Evolutionary conservation across 306 rosid species (phyloP), one percentile per base, ranked within the genome.

Genomic region (Oemleria cerasiformis): DNA sequence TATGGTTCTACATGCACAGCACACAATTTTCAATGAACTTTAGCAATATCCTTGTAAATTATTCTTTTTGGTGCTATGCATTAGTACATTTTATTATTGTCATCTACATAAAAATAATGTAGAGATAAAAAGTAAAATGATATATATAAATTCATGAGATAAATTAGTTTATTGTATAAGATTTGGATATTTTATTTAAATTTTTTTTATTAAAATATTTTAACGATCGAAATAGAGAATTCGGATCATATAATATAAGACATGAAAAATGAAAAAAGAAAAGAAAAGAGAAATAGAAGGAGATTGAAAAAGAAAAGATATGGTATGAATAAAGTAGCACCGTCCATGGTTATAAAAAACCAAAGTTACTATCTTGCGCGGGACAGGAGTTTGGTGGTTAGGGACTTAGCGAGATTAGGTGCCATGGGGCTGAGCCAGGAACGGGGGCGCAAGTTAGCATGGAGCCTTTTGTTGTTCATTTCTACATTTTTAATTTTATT

Each of bases 331-430:
- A 49, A 13, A 60, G 50, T 47, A 23, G 53, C 65, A 64, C 72
- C 65, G 72, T 36, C 71, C 72, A 65, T 43, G 44, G 17, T 65
- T 74, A 53, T 54, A 23, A 19, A 53, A 53, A 53, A 54, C 42
- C 42, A 21, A 45, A 38, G 53, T 65, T 64, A 20, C 65, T 74
- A 74, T 39, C 54, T 42, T 43, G 48, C 58, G 23, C 50, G 47
- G 21, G 71, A 56, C 61, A 47, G 51, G 40, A 61, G 58, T 41
- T 38, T 48, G 45, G 62, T 58, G 62, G 30, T 44, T 9, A 14
- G 17, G 44, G 9, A 14, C 50, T 45, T 4, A 44, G 3, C 48
- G 40, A 17, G 56, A 12, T 38, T 25, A 5, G 30, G 23, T 12
- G 34, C 25, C 61, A 25, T 19, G 14, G 42, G 63, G 48, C 17